phyloP scores from a whole-genome alignment of 202 grass and related monocot genomes.

The Zoysia matrella region DNA sequence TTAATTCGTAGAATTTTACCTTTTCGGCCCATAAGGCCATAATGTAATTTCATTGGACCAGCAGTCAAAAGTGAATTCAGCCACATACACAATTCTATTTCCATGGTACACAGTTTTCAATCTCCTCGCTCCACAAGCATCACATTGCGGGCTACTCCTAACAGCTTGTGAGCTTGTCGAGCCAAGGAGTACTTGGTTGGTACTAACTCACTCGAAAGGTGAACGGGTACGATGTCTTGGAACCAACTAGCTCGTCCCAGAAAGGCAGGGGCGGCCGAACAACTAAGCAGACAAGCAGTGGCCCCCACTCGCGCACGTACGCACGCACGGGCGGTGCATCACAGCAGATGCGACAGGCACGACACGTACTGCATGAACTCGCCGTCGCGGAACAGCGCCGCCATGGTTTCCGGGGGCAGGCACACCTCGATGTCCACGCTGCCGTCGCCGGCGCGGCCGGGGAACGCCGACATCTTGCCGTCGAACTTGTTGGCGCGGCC shows the following conservation, averaged over 20 bases:
- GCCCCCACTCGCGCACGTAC: too few relatives aligned
- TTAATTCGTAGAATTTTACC: too few relatives aligned
- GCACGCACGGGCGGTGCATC: background rate
- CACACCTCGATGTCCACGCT: constrained; percentile 95
- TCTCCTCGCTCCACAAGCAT: background rate
- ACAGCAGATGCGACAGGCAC: constrained; percentile 49
- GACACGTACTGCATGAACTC: constrained; percentile 95
- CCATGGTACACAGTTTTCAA: constrained; percentile 3
- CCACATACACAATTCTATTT: constrained; percentile 2
- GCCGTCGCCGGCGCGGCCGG: constrained; percentile 56
- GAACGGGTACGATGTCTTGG: constrained; percentile 25
- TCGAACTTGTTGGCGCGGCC: constrained; percentile 96
- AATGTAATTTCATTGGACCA: too few relatives aligned
- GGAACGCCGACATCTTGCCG: constrained; percentile 99
- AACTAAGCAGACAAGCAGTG: background rate
- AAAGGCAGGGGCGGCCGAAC: constrained; percentile 30
- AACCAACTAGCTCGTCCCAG: constrained; percentile 6
- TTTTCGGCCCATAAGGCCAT: too few relatives aligned
- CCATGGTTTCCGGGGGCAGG: constrained; percentile 89
- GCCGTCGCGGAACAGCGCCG: constrained; percentile 76
- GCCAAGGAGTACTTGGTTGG: background rate
- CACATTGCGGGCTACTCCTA: background rate
- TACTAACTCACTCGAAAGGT: background rate
- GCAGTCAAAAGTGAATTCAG: background rate
- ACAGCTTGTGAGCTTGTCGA: constrained; percentile 5